These are phyloP conservation scores for Cucurbita moschata DNA, from an alignment of 306 rosid species.

Conservation along the genomic window DNA sequence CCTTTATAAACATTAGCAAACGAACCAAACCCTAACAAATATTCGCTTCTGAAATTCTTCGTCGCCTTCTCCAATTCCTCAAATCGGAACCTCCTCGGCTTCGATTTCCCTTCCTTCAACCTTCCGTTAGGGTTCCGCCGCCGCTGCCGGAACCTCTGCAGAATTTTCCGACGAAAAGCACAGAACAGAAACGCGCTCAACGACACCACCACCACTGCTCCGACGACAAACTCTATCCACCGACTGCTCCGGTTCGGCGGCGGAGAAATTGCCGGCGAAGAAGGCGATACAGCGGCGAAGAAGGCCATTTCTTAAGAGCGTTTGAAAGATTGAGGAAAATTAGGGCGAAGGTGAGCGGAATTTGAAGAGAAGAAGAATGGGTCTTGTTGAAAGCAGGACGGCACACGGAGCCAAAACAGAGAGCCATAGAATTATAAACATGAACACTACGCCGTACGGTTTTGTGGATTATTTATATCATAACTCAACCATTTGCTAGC, in stretches of 20 bases:
- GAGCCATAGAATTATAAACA: background rate
- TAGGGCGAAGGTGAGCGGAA: background rate
- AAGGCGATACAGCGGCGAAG: background rate
- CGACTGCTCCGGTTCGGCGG: background rate
- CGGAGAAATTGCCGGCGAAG: background rate
- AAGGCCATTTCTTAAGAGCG: background rate
- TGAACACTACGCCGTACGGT: background rate
- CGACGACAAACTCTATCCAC: background rate
- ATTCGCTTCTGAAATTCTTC: conserved; percentile 43
- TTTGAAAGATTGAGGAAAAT: background rate
- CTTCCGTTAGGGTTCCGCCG: background rate
- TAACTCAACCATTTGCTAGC: too few species aligned
- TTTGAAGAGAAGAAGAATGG: background rate
- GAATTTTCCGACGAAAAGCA: background rate
- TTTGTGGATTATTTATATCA: background rate
- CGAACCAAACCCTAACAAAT: conserved; percentile 65
- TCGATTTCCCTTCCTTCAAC: conserved; percentile 24
- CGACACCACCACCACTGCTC: background rate
- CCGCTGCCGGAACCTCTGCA: background rate
- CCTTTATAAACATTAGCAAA: conserved; percentile 66
- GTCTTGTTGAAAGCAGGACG: background rate
- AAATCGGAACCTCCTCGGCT: conserved; percentile 35
- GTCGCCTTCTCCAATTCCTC: conserved; percentile 59
- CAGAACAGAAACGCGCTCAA: background rate
- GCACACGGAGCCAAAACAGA: background rate